Conservation (phyloP, 2,329 filamentous ascomycete genomes). For the Pseudodiploospora longispora region DNA sequence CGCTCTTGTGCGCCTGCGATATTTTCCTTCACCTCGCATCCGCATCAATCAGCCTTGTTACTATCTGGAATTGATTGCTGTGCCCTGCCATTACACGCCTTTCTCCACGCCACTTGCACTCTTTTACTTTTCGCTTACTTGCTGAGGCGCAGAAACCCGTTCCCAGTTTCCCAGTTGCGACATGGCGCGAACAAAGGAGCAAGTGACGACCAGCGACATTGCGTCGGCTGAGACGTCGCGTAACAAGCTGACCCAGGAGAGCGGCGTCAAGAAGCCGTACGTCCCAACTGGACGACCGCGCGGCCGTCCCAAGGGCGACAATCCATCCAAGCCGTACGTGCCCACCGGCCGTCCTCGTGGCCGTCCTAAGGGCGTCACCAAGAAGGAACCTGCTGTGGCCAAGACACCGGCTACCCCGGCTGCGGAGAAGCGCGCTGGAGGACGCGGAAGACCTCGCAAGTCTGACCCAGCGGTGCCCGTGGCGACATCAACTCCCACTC, state of each 20-base stretch:
- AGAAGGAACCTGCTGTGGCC: conserved; percentile 15
- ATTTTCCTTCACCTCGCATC: too few relatives aligned
- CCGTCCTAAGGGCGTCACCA: conserved; percentile 34
- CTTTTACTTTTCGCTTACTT: too few relatives aligned
- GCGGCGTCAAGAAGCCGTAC: conserved; percentile 29
- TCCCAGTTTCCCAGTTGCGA: not conserved
- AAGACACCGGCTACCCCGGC: conserved; percentile 12
- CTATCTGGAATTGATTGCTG: too few relatives aligned
- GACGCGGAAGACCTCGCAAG: conserved; percentile 25
- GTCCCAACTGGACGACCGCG: conserved; percentile 32
- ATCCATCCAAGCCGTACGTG: conserved; percentile 20
- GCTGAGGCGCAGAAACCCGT: too few relatives aligned
- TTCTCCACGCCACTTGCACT: too few relatives aligned
- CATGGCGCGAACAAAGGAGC: conserved; percentile 27
- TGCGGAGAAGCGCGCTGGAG: conserved; percentile 9
- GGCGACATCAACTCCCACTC: conserved; percentile 12
- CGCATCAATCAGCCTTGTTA: too few relatives aligned
- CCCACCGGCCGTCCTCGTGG: conserved; percentile 40
- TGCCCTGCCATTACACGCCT: too few relatives aligned
- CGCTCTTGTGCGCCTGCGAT: too few relatives aligned
- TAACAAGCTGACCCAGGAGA: conserved; percentile 30
- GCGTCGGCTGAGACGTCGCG: conserved; percentile 10
- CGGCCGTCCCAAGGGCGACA: conserved; percentile 33
- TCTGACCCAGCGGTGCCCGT: conserved; percentile 9
- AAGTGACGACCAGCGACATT: conserved; percentile 12